Conservation (phyloP, 2,329 filamentous ascomycete species). For the Aspergillus fructus region DNA sequence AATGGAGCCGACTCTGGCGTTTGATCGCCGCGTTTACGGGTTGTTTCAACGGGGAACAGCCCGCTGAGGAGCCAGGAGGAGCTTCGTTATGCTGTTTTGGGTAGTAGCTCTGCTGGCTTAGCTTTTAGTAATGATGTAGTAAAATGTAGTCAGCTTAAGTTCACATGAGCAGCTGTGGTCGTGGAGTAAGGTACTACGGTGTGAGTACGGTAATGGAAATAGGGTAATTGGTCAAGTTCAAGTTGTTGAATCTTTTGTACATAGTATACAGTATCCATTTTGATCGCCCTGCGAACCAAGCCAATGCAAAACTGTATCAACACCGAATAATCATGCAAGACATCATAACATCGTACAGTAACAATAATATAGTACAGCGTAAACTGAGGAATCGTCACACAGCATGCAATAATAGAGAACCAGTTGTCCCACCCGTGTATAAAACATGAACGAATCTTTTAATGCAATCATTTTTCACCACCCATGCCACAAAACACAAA, state of each 20-base stretch:
- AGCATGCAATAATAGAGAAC: neutral
- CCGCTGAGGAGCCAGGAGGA: too few species aligned
- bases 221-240: too few species aligned
- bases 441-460: neutral
- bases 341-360: conserved; percentile 9
- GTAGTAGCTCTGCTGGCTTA: too few species aligned
- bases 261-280: neutral
- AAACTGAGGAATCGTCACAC: neutral
- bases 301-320: conserved; percentile 7
- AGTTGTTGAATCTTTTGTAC: too few species aligned
- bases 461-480: conserved; percentile 2
- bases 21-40: neutral
- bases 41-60: neutral
- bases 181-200: too few species aligned
- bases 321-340: conserved; percentile 3
- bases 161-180: too few species aligned
- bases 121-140: too few species aligned
- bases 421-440: conserved; percentile 3
- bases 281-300: neutral
- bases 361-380: conserved; percentile 3
- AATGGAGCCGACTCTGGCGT: neutral
- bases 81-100: too few species aligned
- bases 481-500: conserved; percentile 12
- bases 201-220: too few species aligned
- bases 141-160: too few species aligned